phyloP scores from a whole-genome alignment of 2,329 filamentous ascomycete genomes.

The Aureobasidium mangrovei region DNA sequence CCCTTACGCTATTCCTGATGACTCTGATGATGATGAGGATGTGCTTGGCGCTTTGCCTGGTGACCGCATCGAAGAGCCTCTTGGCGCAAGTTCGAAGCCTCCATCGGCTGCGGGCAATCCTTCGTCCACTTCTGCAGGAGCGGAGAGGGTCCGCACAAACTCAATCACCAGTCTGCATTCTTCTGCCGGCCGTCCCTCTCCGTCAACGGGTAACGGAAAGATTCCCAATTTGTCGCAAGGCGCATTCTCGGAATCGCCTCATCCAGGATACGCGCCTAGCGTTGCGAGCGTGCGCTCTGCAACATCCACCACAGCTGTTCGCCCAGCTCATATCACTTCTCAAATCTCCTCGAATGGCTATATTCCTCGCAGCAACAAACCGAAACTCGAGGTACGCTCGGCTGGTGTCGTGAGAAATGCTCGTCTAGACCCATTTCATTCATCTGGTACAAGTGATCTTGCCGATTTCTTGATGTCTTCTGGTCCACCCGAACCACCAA shows the following conservation, averaged over 20 bases:
- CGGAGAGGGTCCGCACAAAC: background rate
- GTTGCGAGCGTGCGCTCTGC: constrained; percentile 14
- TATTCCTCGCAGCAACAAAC: constrained; percentile 15
- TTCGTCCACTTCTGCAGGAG: background rate
- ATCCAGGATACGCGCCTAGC: constrained; percentile 13
- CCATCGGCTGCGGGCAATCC: constrained; percentile 17
- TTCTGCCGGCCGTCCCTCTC: constrained; percentile 2
- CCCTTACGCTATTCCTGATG: constrained; percentile 79
- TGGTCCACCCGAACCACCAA: constrained; percentile 25
- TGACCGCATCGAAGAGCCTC: constrained; percentile 25
- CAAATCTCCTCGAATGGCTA: constrained; percentile 10
- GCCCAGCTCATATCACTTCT: constrained; percentile 12
- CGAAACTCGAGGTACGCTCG: constrained; percentile 15
- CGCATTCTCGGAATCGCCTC: background rate
- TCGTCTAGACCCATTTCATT: constrained; percentile 21
- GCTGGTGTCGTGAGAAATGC: constrained; percentile 22
- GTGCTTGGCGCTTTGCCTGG: constrained; percentile 31
- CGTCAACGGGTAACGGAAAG: background rate
- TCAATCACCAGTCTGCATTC: constrained; percentile 2
- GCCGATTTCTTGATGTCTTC: constrained; percentile 37
- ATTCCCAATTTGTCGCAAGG: background rate
- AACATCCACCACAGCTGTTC: constrained; percentile 20
- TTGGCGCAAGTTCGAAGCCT: constrained; percentile 10
- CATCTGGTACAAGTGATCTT: constrained; percentile 30
- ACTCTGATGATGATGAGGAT: constrained; percentile 42